These are phyloP conservation scores for Termitomyces sp. DNA, from an alignment of 768 basidiomycete genomes.

Conservation along the genomic window DNA sequence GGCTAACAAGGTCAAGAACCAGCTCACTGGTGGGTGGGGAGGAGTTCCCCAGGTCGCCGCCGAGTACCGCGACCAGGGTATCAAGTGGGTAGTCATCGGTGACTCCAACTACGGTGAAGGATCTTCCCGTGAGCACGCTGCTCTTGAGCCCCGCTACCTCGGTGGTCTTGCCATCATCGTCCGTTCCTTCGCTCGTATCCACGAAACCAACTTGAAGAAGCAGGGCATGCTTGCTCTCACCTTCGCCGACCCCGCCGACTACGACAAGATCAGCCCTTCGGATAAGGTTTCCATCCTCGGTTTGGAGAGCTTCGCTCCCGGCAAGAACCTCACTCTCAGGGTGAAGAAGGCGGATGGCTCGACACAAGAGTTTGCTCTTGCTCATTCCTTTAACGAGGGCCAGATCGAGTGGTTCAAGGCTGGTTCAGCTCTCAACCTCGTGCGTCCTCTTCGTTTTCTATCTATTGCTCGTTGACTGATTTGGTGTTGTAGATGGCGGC, in stretches of 20 bases:
- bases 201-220: constrained; percentile 99
- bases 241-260: constrained; percentile 88
- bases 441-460: constrained; percentile 24
- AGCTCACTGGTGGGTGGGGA: constrained; percentile 79
- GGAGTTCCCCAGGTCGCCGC: constrained; percentile 83
- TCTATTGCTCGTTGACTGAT: not conserved
- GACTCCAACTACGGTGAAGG: constrained; percentile 97
- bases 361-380: constrained; percentile 56
- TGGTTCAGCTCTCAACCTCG: constrained; percentile 88
- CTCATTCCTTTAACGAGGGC: constrained; percentile 94
- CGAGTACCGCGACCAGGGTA: constrained; percentile 81
- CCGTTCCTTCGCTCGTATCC: constrained; percentile 96
- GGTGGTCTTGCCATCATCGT: constrained; percentile 95
- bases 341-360: constrained; percentile 78
- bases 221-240: constrained; percentile 98
- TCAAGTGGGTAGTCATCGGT: constrained; percentile 98
- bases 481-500: constrained; percentile 11
- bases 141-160: constrained; percentile 92
- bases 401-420: constrained; percentile 99
- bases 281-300: constrained; percentile 91
- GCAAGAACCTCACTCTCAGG: constrained; percentile 82
- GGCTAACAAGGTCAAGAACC: constrained; percentile 94
- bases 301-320: constrained; percentile 83
- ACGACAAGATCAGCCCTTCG: constrained; percentile 83
- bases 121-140: constrained; percentile 97